Conservation (phyloP, 805 yeast species). For the Priceomyces castillae region DNA sequence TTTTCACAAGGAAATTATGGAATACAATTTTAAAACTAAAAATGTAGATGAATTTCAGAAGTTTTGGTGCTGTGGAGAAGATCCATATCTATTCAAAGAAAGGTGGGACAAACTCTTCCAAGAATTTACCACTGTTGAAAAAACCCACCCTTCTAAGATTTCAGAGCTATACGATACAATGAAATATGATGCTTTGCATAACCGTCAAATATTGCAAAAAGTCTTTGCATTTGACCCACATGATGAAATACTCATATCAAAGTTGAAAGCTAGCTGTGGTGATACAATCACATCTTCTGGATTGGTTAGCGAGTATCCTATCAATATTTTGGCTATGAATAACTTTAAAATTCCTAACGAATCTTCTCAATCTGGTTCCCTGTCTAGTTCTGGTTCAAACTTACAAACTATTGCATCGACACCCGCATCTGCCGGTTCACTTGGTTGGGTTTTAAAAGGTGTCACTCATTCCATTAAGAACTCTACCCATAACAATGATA, state of each 20-base stretch:
- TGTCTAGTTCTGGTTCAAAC: slow-evolving; percentile 22
- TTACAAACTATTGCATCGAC: slow-evolving; percentile 19
- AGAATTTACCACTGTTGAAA: slow-evolving; percentile 89
- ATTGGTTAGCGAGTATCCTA: slow-evolving; percentile 68
- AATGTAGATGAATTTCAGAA: slow-evolving; percentile 68
- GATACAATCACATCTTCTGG: slow-evolving; percentile 47
- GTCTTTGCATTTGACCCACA: slow-evolving; percentile 67
- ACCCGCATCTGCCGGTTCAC: slow-evolving; percentile 55
- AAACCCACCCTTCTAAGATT: slow-evolving; percentile 95
- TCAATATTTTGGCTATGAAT: slow-evolving; percentile 72
- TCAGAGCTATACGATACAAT: slow-evolving; percentile 96
- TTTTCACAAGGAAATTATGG: slow-evolving; percentile 82
- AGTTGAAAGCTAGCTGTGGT: slow-evolving; percentile 41
- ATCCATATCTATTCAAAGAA: slow-evolving; percentile 83
- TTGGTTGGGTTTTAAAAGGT: slow-evolving; percentile 68
- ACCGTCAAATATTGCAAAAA: slow-evolving; percentile 80
- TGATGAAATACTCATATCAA: slow-evolving; percentile 32
- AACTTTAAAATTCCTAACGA: slow-evolving; percentile 61
- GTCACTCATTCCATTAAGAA: slow-evolving; percentile 21
- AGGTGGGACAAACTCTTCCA: slow-evolving; percentile 96
- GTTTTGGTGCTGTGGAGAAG: slow-evolving; percentile 97
- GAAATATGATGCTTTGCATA: slow-evolving; percentile 97
- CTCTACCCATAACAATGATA: slow-evolving; percentile 12
- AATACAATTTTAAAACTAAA: slow-evolving; percentile 66
- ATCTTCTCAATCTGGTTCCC: slow-evolving; percentile 19